Evolutionary conservation across 2,329 filamentous ascomycete genomes (phyloP).

Genomic region (Aspergillus vadensis): DNA sequence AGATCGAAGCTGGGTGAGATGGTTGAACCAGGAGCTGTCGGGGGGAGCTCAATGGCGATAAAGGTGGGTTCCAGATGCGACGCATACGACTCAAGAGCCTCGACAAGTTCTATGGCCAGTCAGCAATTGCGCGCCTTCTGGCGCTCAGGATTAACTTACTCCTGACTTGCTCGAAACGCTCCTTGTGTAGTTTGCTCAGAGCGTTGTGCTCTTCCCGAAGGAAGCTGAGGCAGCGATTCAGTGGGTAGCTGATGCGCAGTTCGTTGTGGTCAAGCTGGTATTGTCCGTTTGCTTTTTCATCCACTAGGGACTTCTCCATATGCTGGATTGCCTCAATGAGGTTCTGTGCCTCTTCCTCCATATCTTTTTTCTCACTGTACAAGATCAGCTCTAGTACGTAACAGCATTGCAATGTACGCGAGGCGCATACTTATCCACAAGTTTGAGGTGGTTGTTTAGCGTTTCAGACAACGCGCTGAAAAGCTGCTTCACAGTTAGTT

Average conservation of each 20-base stretch:
- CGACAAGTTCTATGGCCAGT: conserved; percentile 72
- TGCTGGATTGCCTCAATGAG: conserved; percentile 85
- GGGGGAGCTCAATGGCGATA: conserved; percentile 80
- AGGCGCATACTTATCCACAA: conserved; percentile 65
- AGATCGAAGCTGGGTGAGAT: conserved; percentile 85
- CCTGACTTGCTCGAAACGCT: conserved; percentile 93
- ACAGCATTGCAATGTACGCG: conserved; percentile 25
- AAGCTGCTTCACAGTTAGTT: conserved; percentile 58
- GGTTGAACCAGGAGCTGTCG: conserved; percentile 73
- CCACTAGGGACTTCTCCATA: conserved; percentile 89
- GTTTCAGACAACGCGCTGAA: conserved; percentile 91
- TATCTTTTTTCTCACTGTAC: conserved; percentile 76
- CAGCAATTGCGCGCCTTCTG: conserved; percentile 17
- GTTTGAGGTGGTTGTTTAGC: conserved; percentile 82
- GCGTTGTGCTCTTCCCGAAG: conserved; percentile 85
- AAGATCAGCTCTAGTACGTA: not conserved
- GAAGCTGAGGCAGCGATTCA: conserved; percentile 74
- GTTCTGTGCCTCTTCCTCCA: conserved; percentile 85
- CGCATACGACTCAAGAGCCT: conserved; percentile 93
- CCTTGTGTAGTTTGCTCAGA: conserved; percentile 78
- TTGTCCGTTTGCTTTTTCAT: conserved; percentile 65
- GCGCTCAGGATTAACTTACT: conserved; percentile 59
- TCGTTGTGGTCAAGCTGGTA: conserved; percentile 66
- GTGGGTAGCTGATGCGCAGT: conserved; percentile 79
- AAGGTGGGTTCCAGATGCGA: conserved; percentile 92